Evolutionary conservation across 345 rosid species (phyloP).

Genomic region (Syzygium aqueum): DNA sequence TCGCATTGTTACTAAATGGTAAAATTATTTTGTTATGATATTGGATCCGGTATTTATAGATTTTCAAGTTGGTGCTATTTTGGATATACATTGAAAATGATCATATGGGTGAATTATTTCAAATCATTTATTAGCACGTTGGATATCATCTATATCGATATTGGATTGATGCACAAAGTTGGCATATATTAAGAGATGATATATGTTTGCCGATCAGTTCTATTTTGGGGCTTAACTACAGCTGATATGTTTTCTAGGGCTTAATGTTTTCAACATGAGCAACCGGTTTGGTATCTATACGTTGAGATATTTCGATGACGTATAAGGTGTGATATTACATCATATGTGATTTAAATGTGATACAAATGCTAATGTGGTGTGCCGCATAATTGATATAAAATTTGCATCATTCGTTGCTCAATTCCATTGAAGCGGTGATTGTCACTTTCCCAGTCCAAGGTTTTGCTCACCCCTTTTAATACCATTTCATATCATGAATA

Average conservation of each 20-base stretch:
- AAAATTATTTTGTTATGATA: neutral
- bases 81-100: neutral
- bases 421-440: no score
- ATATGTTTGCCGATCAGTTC: fast-evolving
- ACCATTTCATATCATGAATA: neutral
- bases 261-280: neutral
- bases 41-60: neutral
- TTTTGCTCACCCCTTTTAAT: no score
- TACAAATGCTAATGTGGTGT: neutral
- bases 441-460: no score
- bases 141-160: neutral
- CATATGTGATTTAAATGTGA: fast-evolving
- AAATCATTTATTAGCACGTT: fast-evolving
- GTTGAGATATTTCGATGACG: fast-evolving
- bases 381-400: fast-evolving
- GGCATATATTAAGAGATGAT: neutral
- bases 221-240: neutral
- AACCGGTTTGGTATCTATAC: fast-evolving
- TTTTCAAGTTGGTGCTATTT: neutral
- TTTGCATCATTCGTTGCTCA: fast-evolving
- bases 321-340: neutral
- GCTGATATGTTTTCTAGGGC: neutral
- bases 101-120: neutral
- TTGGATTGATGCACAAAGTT: neutral
- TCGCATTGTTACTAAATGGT: neutral